These are phyloP conservation scores for Xylona heveae DNA, from an alignment of 495 filamentous ascomycete species.

Conservation along the genomic window DNA sequence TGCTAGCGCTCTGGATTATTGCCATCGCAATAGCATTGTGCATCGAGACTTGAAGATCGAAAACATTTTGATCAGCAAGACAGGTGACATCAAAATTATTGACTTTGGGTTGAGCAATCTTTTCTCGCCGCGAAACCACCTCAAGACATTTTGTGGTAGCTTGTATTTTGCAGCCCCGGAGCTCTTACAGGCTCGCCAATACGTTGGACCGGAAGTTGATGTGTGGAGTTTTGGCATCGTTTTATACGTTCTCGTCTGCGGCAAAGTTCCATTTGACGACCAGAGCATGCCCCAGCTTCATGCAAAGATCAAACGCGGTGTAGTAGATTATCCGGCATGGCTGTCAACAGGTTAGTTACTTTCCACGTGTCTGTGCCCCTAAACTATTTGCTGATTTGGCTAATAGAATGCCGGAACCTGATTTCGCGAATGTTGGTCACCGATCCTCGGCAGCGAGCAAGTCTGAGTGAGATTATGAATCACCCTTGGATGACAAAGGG, in stretches of 20 bases:
- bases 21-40: constrained; percentile 96
- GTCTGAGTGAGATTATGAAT: constrained; percentile 76
- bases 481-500: constrained; percentile 98
- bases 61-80: constrained; percentile 98
- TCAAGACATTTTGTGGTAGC: constrained; percentile 96
- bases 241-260: constrained; percentile 93
- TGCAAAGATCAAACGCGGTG: constrained; percentile 95
- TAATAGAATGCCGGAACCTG: constrained; percentile 72
- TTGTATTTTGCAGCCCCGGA: constrained; percentile 97
- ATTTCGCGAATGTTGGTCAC: constrained; percentile 95
- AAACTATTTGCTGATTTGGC: constrained; percentile 13
- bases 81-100: constrained; percentile 98
- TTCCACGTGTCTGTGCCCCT: neutral
- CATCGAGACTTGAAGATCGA: constrained; percentile 97
- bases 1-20: constrained; percentile 95
- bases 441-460: constrained; percentile 72
- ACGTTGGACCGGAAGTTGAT: constrained; percentile 92
- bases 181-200: constrained; percentile 78
- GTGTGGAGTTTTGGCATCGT: constrained; percentile 99
- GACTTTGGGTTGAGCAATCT: constrained; percentile 97
- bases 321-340: constrained; percentile 89
- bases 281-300: constrained; percentile 98
- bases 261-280: constrained; percentile 97
- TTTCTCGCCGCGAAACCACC: constrained; percentile 64
- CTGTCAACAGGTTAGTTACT: constrained; percentile 47